phyloP scores from a whole-genome alignment of 1,139 yeast genomes.

The Schwanniomyces etchellsii region DNA sequence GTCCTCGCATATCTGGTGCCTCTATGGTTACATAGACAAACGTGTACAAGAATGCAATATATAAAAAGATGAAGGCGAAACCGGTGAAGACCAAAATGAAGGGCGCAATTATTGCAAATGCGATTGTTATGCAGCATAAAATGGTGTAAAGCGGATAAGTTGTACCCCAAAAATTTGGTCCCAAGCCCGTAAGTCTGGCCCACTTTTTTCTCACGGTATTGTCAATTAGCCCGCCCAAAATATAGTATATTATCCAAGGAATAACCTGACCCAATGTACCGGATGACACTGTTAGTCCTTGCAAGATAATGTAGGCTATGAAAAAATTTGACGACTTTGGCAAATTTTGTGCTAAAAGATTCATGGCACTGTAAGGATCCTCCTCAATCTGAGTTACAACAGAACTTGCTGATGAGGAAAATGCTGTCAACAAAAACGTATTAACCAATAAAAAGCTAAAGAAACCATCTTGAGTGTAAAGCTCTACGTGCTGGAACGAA shows the following conservation, averaged over 20 bases:
- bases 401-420: slow-evolving; percentile 69
- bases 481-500: slow-evolving; percentile 59
- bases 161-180: slow-evolving; percentile 79
- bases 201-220: slow-evolving; percentile 84
- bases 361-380: slow-evolving; percentile 65
- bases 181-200: slow-evolving; percentile 60
- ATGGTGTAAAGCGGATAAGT: slow-evolving; percentile 79
- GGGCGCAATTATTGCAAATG: slow-evolving; percentile 83
- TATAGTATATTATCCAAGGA: slow-evolving; percentile 62
- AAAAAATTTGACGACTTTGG: slow-evolving; percentile 90
- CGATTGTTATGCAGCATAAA: slow-evolving; percentile 72
- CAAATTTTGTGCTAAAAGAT: slow-evolving; percentile 61
- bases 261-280: slow-evolving; percentile 77
- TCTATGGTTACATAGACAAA: slow-evolving; percentile 61
- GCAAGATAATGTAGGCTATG: slow-evolving; percentile 65
- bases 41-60: slow-evolving; percentile 76
- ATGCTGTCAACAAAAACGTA: slow-evolving; percentile 63
- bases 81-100: slow-evolving; percentile 60
- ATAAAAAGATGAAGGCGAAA: slow-evolving; percentile 63
- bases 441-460: slow-evolving; percentile 70
- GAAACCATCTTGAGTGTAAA: slow-evolving; percentile 69
- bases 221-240: slow-evolving; percentile 67
- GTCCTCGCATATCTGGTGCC: slow-evolving; percentile 73
- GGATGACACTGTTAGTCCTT: slow-evolving; percentile 78
- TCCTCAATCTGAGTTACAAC: slow-evolving; percentile 63